Percentiles rank a stretch among this genome's conserved stretches.
phyloP scores from a whole-genome alignment of 78 protist species.

The Emiliania huxleyi region DNA sequence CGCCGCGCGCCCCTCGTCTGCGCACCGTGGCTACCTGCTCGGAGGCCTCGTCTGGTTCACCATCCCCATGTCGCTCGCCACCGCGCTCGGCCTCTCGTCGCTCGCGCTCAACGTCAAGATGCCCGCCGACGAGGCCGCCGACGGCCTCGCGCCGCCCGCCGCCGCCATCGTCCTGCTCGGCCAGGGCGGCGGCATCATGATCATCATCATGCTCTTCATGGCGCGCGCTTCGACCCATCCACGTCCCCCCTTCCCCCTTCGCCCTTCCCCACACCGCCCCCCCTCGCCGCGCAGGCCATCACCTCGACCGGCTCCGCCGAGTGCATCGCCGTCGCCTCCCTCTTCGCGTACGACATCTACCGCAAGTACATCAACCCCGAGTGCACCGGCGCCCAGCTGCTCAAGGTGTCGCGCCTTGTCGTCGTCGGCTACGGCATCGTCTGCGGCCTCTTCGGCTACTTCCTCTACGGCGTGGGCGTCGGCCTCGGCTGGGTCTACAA shows the following conservation, averaged over 20 bases:
- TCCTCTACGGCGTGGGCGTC: neutral
- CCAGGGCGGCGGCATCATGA: neutral
- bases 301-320: slow-evolving; percentile 32
- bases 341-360: slow-evolving; percentile 43
- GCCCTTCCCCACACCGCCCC: no score
- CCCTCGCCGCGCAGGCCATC: no score
- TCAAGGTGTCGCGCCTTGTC: neutral
- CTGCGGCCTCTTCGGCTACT: neutral
- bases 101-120: slow-evolving; percentile 2
- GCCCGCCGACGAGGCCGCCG: neutral
- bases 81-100: slow-evolving; percentile 36
- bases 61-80: slow-evolving; percentile 40
- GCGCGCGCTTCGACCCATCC: no score
- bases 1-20: neutral
- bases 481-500: slow-evolving; percentile 29
- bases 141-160: neutral
- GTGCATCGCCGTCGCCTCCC: slow-evolving; percentile 21
- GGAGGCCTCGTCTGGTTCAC: slow-evolving; percentile 38
- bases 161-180: slow-evolving; percentile 12
- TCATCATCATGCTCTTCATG: neutral
- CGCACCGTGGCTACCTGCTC: slow-evolving; percentile 24
- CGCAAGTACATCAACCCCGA: neutral
- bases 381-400: neutral
- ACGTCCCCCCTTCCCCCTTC: no score
- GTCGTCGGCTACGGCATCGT: neutral